Evolutionary conservation across 2,329 filamentous ascomycete species (phyloP), one percentile per base, ranked within the genome.

Genomic region (Aspergillus pseudoviridinutans): DNA sequence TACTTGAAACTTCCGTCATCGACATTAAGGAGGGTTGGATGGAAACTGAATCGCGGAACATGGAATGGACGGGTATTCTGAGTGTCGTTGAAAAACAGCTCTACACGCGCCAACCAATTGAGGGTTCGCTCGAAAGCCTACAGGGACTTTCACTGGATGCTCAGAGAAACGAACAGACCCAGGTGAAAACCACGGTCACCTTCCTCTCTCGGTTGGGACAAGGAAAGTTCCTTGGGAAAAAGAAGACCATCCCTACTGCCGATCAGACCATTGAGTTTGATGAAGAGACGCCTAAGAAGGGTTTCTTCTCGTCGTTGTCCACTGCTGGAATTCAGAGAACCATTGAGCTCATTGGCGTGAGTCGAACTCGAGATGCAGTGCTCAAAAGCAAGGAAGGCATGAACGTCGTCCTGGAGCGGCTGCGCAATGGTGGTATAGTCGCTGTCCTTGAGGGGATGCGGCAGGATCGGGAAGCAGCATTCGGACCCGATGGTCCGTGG

Each of bases 381-480:
- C 75, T 84, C 9, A 87, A 85, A 65, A 85, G 85, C 61, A 84
- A 83, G 60, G 80, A 87, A 66, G 85, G 85, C 54, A 87, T 88
- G 85, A 86, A 85, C 58, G 80, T 87, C 24, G 85, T 88, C 24
- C 76, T 88, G 7, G 83, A 86, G 67, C 76, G 85, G 38, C 73
- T 90, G 68, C 79, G 87, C 54, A 79, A 80, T 57, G 87, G 87
- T 42, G 88, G 87, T 0, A 76, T 90, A 20, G 85, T 88, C 17
- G 86, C 75, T 24, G 87, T 89, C n/a, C 75, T 90, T 29, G 87
- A 89, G 62, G 87, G 86, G 28, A 89, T 89, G 87, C 78, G 85
- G 53, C 77, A 79, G 64, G 87, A 89, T 67, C 78, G 82, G 44
- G 80, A 83, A 64, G 68, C 70, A 52, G 66, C 71, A 57, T 65